Conservation (phyloP, 148 eudicot species). For the Mesembryanthemum crystallinum region DNA sequence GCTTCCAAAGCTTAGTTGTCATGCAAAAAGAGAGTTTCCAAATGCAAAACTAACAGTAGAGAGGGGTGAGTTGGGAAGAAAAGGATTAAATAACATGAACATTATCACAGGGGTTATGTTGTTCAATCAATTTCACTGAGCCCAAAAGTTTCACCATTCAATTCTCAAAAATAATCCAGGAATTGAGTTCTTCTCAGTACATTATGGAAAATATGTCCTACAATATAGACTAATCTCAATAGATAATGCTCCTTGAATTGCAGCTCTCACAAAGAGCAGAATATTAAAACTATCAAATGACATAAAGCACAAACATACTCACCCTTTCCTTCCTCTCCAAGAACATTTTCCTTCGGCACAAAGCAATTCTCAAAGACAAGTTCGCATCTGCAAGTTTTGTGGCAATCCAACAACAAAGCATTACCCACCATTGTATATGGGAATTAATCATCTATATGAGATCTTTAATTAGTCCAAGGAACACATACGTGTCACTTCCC, state of each 20-base stretch:
- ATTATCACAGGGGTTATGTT: background rate
- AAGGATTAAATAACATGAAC: background rate
- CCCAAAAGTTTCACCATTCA: background rate
- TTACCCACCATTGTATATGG: background rate
- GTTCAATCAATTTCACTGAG: background rate
- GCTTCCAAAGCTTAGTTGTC: background rate
- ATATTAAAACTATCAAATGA: background rate
- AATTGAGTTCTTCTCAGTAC: background rate
- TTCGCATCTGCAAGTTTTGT: slow-evolving; percentile 75
- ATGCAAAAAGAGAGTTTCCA: background rate
- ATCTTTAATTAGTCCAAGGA: slow-evolving; percentile 13
- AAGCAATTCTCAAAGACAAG: slow-evolving; percentile 98
- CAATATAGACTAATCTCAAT: background rate
- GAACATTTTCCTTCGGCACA: slow-evolving; percentile 87
- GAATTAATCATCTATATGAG: slow-evolving; percentile 1
- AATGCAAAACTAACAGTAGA: background rate
- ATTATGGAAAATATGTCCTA: background rate
- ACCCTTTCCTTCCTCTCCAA: slow-evolving; percentile 97
- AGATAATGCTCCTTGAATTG: background rate
- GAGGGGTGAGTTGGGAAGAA: background rate
- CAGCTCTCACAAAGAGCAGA: background rate
- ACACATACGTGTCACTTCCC: slow-evolving; percentile 98
- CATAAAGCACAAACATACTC: slow-evolving; percentile 1
- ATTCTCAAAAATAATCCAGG: background rate
- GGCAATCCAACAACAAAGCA: background rate